Percentiles rank a stretch among this genome's conserved stretches.
Conservation (phyloP, 345 rosid species). For the Pelargonium nanum region DNA sequence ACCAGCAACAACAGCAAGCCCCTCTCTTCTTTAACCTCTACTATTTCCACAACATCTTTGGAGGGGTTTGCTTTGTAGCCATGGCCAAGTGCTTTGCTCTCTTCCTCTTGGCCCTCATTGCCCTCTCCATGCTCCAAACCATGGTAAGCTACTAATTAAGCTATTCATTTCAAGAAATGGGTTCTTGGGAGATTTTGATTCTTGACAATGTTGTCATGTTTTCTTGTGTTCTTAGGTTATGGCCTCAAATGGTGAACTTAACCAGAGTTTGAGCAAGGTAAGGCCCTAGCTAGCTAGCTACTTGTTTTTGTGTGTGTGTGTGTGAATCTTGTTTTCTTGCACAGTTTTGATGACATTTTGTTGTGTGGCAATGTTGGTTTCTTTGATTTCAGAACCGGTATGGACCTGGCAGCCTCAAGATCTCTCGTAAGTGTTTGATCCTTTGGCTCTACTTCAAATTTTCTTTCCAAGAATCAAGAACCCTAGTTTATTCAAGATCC, state of each 20-base stretch:
- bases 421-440: slow-evolving; percentile 29
- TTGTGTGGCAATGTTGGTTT: background rate
- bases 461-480: background rate
- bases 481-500: background rate
- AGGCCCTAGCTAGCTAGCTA: too few relatives aligned
- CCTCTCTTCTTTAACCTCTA: background rate
- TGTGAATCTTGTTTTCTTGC: background rate
- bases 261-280: background rate
- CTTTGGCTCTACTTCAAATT: background rate
- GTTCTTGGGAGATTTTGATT: background rate
- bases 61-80: background rate
- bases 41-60: background rate
- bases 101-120: slow-evolving; percentile 12
- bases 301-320: too few relatives aligned
- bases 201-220: background rate
- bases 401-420: slow-evolving; percentile 40
- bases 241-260: background rate
- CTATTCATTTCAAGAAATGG: too few relatives aligned
- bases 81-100: slow-evolving; percentile 13
- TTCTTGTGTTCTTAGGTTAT: background rate
- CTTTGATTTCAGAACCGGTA: slow-evolving; percentile 15
- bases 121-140: slow-evolving; percentile 17
- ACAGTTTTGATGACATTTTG: background rate
- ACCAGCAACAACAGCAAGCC: background rate
- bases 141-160: background rate